Conservation (phyloP, 305 asterid species). For the Fraxinus dipetala region DNA sequence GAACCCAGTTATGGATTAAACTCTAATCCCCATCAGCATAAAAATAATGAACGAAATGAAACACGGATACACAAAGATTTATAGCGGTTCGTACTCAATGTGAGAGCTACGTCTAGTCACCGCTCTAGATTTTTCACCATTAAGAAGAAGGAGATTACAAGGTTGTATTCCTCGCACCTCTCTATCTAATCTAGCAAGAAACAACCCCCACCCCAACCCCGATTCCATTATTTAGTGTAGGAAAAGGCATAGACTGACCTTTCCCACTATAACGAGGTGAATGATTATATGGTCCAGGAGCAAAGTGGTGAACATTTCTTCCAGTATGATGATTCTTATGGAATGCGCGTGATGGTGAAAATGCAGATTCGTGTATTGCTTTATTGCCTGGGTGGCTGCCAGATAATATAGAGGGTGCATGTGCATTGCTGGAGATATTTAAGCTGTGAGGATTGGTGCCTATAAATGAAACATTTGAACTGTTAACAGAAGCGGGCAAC, state of each 20-base stretch:
- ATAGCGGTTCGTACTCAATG: neutral
- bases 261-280: conserved; percentile 30
- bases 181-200: neutral
- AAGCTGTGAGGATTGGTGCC: conserved; percentile 33
- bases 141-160: neutral
- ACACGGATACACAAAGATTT: neutral
- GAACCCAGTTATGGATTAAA: neutral
- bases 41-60: neutral
- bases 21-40: neutral
- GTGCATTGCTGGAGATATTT: conserved; percentile 29
- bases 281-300: conserved; percentile 37
- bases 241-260: conserved; percentile 39
- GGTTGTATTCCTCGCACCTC: neutral
- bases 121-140: neutral
- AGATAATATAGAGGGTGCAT: conserved; percentile 28
- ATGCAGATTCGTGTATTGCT: conserved; percentile 28
- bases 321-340: conserved; percentile 33
- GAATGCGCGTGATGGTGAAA: conserved; percentile 30
- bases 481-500: neutral
- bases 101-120: neutral
- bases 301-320: conserved; percentile 38
- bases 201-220: neutral
- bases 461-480: conserved; percentile 23
- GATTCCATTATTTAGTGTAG: neutral
- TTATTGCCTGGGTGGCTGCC: conserved; percentile 34